A percentile compares a stretch with the other conserved stretches of the same genome.
Conservation (phyloP, 1,284 basidiomycete species). For the Boletus chippewaensis region DNA sequence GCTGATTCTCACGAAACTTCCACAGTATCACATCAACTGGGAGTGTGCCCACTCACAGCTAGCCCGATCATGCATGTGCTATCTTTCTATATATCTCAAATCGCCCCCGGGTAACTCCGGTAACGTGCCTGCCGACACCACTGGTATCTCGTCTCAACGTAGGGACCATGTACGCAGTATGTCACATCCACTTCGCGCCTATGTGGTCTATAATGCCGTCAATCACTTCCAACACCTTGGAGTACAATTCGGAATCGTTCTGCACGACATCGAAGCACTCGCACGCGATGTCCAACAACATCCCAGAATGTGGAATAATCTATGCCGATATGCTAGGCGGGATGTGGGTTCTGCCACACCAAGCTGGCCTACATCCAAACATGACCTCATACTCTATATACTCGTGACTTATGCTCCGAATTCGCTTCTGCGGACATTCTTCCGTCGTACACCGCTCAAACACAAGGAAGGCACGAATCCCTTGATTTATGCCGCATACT, state of each 20-base stretch:
- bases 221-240: neutral
- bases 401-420: neutral
- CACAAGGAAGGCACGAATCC: neutral
- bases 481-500: neutral
- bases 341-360: neutral
- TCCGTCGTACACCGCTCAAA: neutral
- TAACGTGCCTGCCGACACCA: too few relatives aligned
- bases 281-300: neutral
- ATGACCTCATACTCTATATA: neutral
- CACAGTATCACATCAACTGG: neutral
- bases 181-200: neutral
- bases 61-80: neutral
- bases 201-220: neutral
- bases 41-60: neutral
- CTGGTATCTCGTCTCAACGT: too few relatives aligned
- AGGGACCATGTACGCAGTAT: fast-evolving
- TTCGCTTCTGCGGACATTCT: neutral
- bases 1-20: neutral
- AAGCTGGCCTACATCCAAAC: neutral
- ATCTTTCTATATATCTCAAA: too few relatives aligned
- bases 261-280: neutral
- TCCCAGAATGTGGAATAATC: neutral
- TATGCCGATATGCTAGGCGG: neutral
- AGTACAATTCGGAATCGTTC: neutral
- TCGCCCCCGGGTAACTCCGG: too few relatives aligned